Evolutionary conservation across 805 yeast genomes (phyloP).

Genomic region (Saturnispora serradocipensis): DNA sequence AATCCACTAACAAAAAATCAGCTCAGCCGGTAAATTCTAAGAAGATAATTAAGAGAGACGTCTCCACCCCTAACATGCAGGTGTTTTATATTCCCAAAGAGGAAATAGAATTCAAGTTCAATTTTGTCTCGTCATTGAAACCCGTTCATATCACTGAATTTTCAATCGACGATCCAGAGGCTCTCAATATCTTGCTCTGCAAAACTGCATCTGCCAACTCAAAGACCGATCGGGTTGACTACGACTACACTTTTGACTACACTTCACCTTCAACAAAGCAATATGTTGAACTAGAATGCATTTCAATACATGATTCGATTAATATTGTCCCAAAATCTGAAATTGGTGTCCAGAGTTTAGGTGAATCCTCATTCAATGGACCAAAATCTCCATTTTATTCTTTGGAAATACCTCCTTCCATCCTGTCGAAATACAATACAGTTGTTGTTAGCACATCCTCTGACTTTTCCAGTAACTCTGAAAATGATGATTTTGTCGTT

Average conservation of each 20-base stretch:
- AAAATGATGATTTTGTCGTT: constrained; percentile 26
- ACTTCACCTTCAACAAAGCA: constrained; percentile 30
- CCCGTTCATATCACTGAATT: constrained; percentile 13
- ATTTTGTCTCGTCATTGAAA: constrained; percentile 24
- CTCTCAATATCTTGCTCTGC: constrained; percentile 27
- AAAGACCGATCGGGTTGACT: constrained; percentile 5
- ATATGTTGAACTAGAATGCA: constrained; percentile 36
- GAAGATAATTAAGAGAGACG: constrained; percentile 13
- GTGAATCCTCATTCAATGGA: constrained; percentile 52
- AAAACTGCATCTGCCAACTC: constrained; percentile 19
- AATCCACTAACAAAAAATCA: constrained; percentile 24
- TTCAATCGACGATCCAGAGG: constrained; percentile 18
- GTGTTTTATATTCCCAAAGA: constrained; percentile 27
- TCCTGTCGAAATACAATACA: constrained; percentile 37
- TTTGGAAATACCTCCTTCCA: constrained; percentile 32
- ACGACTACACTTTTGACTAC: constrained; percentile 27
- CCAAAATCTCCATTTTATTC: constrained; percentile 39
- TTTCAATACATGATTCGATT: constrained; percentile 32
- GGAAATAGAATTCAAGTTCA: constrained; percentile 22
- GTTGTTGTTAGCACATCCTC: constrained; percentile 38
- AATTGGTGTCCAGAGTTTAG: constrained; percentile 25
- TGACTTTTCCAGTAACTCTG: not conserved
- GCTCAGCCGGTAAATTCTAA: constrained; percentile 19
- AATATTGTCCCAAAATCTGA: constrained; percentile 45
- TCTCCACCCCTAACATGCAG: constrained; percentile 26